Conservation (phyloP, 371 early-diverging fungal genomes). For the Haplosporangium sp. region DNA sequence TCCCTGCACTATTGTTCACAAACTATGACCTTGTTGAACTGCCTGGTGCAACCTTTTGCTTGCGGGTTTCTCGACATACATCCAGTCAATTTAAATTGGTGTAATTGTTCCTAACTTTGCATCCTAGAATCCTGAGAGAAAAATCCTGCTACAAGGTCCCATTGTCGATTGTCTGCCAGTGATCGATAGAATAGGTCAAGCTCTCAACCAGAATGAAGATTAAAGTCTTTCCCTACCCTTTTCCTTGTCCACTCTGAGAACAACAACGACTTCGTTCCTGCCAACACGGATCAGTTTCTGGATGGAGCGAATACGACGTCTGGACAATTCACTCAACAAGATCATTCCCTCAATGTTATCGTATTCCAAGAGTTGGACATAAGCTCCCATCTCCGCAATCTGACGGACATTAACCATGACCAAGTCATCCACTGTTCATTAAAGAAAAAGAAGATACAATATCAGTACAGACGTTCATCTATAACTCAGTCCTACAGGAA, state of each 20-base stretch:
- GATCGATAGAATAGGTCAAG: too few species aligned
- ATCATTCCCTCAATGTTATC: constrained; percentile 98
- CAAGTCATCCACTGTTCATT: constrained; percentile 85
- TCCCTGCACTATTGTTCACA: too few species aligned
- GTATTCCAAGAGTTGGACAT: constrained; percentile 94
- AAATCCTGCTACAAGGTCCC: too few species aligned
- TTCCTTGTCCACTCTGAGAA: constrained; percentile 98
- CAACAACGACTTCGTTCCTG: constrained; percentile 96
- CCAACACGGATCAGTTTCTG: constrained; percentile 98
- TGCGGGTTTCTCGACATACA: too few species aligned
- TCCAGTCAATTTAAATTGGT: too few species aligned
- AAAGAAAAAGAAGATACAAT: neutral
- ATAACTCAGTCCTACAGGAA: neutral
- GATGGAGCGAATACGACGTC: constrained; percentile 98
- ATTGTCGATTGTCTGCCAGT: too few species aligned
- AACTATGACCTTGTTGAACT: too few species aligned
- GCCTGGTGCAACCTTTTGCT: too few species aligned
- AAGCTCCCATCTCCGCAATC: constrained; percentile 98
- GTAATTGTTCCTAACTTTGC: neutral
- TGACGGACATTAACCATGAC: constrained; percentile 99
- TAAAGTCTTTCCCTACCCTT: constrained; percentile 76
- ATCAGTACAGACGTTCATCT: neutral
- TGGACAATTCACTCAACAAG: constrained; percentile 94
- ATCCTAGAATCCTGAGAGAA: neutral
- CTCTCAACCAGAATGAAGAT: too few species aligned